Conservation (phyloP, 345 rosid genomes). For the Linum trigynum region DNA sequence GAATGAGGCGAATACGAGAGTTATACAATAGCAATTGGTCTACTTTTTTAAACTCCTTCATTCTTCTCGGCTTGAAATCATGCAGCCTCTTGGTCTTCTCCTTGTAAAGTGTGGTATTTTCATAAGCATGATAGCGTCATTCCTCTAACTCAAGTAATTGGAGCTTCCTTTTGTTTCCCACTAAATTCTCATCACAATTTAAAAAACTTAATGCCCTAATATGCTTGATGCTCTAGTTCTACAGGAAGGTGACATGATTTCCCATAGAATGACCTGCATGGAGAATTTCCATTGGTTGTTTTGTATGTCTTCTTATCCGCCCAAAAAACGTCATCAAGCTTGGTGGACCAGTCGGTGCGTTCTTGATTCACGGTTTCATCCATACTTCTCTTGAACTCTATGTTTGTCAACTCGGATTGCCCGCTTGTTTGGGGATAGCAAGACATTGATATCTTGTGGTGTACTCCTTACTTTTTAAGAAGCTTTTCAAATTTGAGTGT, state of each 20-base stretch:
- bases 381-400: neutral
- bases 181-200: neutral
- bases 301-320: constrained; percentile 2
- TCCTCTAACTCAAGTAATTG: constrained; percentile 2
- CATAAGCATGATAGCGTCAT: too few species aligned
- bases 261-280: constrained; percentile 3
- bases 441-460: neutral
- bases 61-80: neutral
- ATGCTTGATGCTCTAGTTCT: constrained; percentile 12
- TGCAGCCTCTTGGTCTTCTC: constrained; percentile 9
- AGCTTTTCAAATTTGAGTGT: too few species aligned
- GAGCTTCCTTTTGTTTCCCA: neutral
- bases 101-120: constrained; percentile 2
- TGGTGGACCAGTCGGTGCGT: constrained; percentile 2
- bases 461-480: constrained; percentile 1
- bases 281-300: neutral
- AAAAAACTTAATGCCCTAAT: neutral
- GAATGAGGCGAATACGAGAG: neutral
- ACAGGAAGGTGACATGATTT: constrained; percentile 3
- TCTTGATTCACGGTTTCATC: neutral
- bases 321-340: neutral
- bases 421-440: too few species aligned
- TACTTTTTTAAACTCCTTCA: neutral
- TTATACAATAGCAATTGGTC: neutral
- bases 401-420: neutral